These are phyloP conservation scores for Aspergillus calidoustus DNA, from an alignment of 2,329 filamentous ascomycete species.

Conservation along the genomic window DNA sequence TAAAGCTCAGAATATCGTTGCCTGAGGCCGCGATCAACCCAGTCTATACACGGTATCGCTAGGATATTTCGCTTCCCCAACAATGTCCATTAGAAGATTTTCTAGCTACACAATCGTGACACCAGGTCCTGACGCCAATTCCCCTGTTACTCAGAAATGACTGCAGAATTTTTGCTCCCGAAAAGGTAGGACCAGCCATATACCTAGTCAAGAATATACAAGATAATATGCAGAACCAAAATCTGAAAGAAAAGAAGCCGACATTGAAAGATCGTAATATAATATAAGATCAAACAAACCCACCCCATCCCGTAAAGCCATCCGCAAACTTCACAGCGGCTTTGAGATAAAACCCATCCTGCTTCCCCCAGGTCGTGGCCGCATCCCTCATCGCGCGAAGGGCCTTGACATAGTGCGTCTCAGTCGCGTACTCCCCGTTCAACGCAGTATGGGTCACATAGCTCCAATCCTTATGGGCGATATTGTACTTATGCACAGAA, in stretches of 20 bases:
- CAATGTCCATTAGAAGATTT: background rate
- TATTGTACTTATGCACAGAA: slow-evolving; percentile 62
- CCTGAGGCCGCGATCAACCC: background rate
- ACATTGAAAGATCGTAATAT: background rate
- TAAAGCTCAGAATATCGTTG: background rate
- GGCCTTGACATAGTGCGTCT: slow-evolving; percentile 87
- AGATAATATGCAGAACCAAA: background rate
- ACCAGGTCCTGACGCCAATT: background rate
- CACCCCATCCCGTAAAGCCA: slow-evolving; percentile 69
- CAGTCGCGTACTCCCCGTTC: slow-evolving; percentile 67
- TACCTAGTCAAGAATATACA: background rate
- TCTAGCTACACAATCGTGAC: background rate
- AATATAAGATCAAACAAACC: slow-evolving; percentile 37
- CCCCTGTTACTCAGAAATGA: background rate
- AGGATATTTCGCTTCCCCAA: background rate
- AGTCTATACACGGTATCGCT: background rate
- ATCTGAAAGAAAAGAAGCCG: background rate
- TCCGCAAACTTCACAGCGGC: slow-evolving; percentile 55
- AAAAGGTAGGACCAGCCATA: background rate
- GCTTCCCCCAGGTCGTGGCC: slow-evolving; percentile 49
- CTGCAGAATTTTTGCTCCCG: background rate
- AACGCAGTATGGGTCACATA: slow-evolving; percentile 75
- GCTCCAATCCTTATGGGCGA: slow-evolving; percentile 73
- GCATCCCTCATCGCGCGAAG: slow-evolving; percentile 60
- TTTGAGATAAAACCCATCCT: slow-evolving; percentile 53